phyloP scores from a whole-genome alignment of 306 rosid species.

The Adenanthera pavonina region DNA sequence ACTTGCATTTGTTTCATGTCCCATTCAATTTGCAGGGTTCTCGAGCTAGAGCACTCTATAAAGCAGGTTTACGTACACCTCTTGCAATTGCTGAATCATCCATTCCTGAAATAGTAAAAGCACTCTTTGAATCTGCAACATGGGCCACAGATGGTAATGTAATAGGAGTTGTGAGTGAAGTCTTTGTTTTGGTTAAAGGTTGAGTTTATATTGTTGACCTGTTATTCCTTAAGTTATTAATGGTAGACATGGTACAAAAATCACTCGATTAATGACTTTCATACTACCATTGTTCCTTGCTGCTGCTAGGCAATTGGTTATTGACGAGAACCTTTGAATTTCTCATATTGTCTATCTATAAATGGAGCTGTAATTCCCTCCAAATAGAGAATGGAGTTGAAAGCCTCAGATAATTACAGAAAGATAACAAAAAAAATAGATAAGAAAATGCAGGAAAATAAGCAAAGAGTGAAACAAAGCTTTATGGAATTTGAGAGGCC shows the following conservation, averaged over 20 bases:
- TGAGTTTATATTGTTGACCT: constrained; percentile 23
- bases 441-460: background rate
- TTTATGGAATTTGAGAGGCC: background rate
- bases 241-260: constrained; percentile 22
- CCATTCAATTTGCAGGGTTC: constrained; percentile 73
- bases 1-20: constrained; percentile 26
- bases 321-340: background rate
- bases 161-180: constrained; percentile 14
- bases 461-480: background rate
- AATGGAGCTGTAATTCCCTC: background rate
- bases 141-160: constrained; percentile 86
- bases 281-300: constrained; percentile 27
- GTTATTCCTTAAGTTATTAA: constrained; percentile 33
- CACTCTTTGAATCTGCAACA: constrained; percentile 83
- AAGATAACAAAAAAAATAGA: background rate
- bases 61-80: constrained; percentile 90
- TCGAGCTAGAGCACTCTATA: constrained; percentile 96
- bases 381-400: background rate
- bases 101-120: constrained; percentile 78
- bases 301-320: constrained; percentile 26
- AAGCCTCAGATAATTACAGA: background rate
- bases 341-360: background rate
- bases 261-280: constrained; percentile 23
- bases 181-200: background rate
- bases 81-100: constrained; percentile 98